Evolutionary conservation across 2,329 filamentous ascomycete genomes (phyloP).

Genomic region (Penicillium olsonii): DNA sequence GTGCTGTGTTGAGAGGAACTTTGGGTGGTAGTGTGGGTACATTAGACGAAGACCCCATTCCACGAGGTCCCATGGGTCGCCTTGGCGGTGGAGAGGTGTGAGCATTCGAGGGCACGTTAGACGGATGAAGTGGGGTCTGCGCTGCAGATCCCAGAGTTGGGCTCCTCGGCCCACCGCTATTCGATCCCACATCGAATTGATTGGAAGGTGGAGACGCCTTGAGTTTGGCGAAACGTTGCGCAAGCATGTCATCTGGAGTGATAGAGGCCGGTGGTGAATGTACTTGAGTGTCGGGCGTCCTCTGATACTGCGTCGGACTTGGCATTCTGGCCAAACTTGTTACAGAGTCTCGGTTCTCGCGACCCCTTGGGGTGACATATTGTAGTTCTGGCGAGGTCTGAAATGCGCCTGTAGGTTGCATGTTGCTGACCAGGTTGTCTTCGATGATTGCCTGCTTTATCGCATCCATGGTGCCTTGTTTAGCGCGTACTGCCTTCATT

Average conservation of each 20-base stretch:
- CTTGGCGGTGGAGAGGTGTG: conserved; percentile 25
- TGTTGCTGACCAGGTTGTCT: conserved; percentile 35
- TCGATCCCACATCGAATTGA: conserved; percentile 3
- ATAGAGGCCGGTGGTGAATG: conserved; percentile 28
- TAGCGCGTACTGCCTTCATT: conserved; percentile 49
- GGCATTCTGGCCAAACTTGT: conserved; percentile 39
- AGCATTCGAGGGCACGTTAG: conserved; percentile 9
- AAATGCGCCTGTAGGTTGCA: conserved; percentile 26
- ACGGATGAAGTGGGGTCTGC: conserved; percentile 18
- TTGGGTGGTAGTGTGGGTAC: conserved; percentile 46
- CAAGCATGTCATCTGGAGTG: conserved; percentile 38
- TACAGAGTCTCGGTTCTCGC: conserved; percentile 22
- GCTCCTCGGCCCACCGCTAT: conserved; percentile 2
- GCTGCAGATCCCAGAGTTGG: conserved; percentile 15
- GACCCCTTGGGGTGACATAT: conserved; percentile 21
- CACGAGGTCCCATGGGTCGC: conserved; percentile 45
- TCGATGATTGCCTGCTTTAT: conserved; percentile 45
- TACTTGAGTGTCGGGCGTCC: conserved; percentile 21
- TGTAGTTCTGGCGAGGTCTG: conserved; percentile 11
- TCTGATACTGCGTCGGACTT: conserved; percentile 42
- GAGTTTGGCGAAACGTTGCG: conserved; percentile 45
- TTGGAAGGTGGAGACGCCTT: conserved; percentile 26
- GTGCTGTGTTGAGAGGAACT: conserved; percentile 42
- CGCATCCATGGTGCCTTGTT: conserved; percentile 44
- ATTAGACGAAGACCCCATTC: conserved; percentile 40